phyloP scores from a whole-genome alignment of 768 basidiomycete species.

The Cystobasidium tubakii region DNA sequence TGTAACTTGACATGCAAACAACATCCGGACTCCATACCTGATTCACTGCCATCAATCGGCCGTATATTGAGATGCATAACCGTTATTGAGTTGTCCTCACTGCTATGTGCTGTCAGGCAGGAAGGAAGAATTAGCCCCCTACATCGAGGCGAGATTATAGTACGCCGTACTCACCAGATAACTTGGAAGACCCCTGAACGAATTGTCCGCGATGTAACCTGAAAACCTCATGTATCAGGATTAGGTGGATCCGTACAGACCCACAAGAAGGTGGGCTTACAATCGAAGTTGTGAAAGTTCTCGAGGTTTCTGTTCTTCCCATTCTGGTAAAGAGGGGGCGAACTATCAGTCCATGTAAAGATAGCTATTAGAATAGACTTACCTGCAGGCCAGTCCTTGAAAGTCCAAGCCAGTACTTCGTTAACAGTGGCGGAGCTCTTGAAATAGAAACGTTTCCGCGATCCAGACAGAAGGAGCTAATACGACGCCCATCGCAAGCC shows the following conservation, averaged over 20 bases:
- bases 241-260: background rate
- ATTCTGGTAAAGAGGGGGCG: background rate
- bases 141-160: background rate
- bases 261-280: background rate
- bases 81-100: background rate
- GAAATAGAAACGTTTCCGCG: slow-evolving; percentile 14
- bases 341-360: too few relatives aligned
- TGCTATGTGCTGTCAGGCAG: background rate
- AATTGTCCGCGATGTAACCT: slow-evolving; percentile 19
- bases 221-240: background rate
- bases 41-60: background rate
- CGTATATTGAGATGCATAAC: slow-evolving; percentile 1
- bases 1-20: background rate
- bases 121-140: background rate
- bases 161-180: background rate
- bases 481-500: background rate
- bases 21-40: background rate
- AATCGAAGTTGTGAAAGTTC: slow-evolving; percentile 4
- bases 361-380: background rate
- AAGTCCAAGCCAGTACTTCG: slow-evolving; percentile 19
- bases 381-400: slow-evolving; percentile 15
- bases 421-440: background rate
- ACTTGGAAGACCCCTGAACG: background rate
- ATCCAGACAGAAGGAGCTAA: slow-evolving; percentile 12
- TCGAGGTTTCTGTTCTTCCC: background rate